A percentile compares a stretch with the other conserved stretches of the same genome.
Evolutionary conservation across 1,139 yeast species (phyloP).

Genomic region (Nakaseomyces nivariensis): DNA sequence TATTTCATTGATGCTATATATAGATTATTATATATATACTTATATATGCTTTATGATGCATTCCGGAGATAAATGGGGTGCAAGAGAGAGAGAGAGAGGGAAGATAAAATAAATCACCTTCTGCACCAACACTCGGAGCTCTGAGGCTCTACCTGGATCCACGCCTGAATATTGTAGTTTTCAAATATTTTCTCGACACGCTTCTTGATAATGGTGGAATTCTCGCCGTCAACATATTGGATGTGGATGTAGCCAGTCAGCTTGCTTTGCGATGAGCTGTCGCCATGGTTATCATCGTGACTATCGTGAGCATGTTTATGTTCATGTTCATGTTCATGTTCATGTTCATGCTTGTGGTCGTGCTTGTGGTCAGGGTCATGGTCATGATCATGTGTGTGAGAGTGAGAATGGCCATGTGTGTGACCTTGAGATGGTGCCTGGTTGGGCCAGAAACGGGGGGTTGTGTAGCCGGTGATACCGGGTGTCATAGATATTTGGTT

Average conservation of each 20-base stretch:
- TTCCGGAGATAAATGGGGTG: too few relatives aligned
- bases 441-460: conserved; percentile 87
- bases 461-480: conserved; percentile 77
- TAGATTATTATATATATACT: not conserved
- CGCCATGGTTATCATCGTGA: conserved; percentile 12
- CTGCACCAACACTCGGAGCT: conserved; percentile 53
- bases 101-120: too few relatives aligned
- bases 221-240: conserved; percentile 60
- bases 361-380: conserved; percentile 20
- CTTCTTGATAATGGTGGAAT: conserved; percentile 48
- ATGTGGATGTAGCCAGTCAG: conserved; percentile 57
- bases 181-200: conserved; percentile 45
- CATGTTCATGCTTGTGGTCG: conserved; percentile 13
- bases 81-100: too few relatives aligned
- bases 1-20: too few relatives aligned
- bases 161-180: conserved; percentile 37
- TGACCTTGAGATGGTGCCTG: conserved; percentile 18
- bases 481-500: conserved; percentile 59
- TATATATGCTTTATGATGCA: not conserved
- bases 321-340: conserved; percentile 12
- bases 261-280: conserved; percentile 9
- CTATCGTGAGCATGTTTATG: conserved; percentile 6
- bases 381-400: conserved; percentile 22
- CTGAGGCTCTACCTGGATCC: conserved; percentile 53
- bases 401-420: conserved; percentile 5